Evolutionary conservation across 495 filamentous ascomycete genomes (phyloP), one percentile per base, ranked within the genome.

Genomic region (Lasiosphaeria miniovina): DNA sequence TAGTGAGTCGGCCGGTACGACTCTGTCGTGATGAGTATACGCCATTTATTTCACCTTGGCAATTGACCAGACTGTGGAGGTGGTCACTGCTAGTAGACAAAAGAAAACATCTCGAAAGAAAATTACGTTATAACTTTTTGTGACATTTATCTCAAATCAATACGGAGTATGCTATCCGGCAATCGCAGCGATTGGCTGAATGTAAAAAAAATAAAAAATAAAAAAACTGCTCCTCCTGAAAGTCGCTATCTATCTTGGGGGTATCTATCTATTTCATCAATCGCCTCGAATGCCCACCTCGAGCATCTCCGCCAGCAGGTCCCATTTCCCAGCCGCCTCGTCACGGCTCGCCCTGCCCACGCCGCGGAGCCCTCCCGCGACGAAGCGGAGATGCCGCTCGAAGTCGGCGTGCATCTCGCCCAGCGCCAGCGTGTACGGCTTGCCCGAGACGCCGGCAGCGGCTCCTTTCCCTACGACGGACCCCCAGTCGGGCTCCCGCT

Each of bases 301-400:
- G 36, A 87, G 63, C 71, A 82, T 84, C 69, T 86, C 82, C 9
- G 80, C 84, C 62, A 87, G 58, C 17, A 78, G 72, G 67, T 86
- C 84, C 79, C 84, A 84, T 63, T 82, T 82, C 33, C 69, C 74
- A 43, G 77, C 68, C 17, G 75, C 74, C 31, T 69, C 65, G 15
- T 82, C 80, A 24, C 79, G 74, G 17, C 82, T 83, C 34, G 82
- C 84, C 65, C 84, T 74, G n/a, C 82, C 81, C 48, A 85, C 82
- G 1, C 83, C 82, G 40, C 78, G 77, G 40, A 87, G 61, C 0
- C 81, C 84, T 10, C 74, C 77, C 14, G 71, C 72, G n/a, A 86
- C 74, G 63, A 87, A 86, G 11, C 77, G 69, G 49, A 83, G 36
- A 52, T 82, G 65, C 31, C 78, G 68, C 62, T 82, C 79, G 59